These are phyloP conservation scores for Citrullus amarus DNA, from an alignment of 306 rosid genomes.

Conservation along the genomic window DNA sequence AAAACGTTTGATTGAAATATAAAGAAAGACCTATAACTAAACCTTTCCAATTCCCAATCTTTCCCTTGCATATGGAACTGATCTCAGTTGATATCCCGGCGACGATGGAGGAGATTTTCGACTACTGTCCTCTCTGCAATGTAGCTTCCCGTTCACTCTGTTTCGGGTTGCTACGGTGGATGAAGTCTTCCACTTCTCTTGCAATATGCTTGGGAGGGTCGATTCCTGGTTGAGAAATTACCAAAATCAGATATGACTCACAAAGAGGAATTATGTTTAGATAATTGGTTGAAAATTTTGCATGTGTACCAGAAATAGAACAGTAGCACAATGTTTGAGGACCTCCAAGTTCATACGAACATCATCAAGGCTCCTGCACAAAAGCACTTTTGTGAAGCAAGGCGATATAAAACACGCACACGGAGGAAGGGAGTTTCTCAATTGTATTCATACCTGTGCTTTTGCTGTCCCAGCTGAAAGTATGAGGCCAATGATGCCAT, in stretches of 20 bases:
- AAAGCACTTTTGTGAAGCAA: neutral
- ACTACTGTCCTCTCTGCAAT: slow-evolving; percentile 43
- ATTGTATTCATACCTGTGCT: slow-evolving; percentile 47
- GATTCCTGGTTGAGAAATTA: slow-evolving; percentile 41
- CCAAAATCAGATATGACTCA: neutral
- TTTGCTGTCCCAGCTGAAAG: slow-evolving; percentile 83
- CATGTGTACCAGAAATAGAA: slow-evolving; percentile 61
- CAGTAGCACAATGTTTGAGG: slow-evolving; percentile 88
- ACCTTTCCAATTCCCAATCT: slow-evolving; percentile 75
- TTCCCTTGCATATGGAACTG: slow-evolving; percentile 59
- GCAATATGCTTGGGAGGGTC: slow-evolving; percentile 54
- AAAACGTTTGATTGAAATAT: neutral
- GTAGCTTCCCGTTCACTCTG: slow-evolving; percentile 45
- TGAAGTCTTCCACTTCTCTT: slow-evolving; percentile 33
- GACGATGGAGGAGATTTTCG: slow-evolving; percentile 59
- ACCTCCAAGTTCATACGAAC: slow-evolving; percentile 99
- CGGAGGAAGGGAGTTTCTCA: neutral
- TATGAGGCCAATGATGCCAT: slow-evolving; percentile 92
- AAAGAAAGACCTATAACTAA: neutral
- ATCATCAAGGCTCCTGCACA: slow-evolving; percentile 82
- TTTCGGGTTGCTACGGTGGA: slow-evolving; percentile 53
- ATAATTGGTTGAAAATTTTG: neutral
- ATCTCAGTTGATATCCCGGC: slow-evolving; percentile 39
- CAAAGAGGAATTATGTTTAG: neutral
- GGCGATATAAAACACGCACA: neutral